phyloP scores from a whole-genome alignment of 2,329 filamentous ascomycete species.

The Monosporascus ibericus region DNA sequence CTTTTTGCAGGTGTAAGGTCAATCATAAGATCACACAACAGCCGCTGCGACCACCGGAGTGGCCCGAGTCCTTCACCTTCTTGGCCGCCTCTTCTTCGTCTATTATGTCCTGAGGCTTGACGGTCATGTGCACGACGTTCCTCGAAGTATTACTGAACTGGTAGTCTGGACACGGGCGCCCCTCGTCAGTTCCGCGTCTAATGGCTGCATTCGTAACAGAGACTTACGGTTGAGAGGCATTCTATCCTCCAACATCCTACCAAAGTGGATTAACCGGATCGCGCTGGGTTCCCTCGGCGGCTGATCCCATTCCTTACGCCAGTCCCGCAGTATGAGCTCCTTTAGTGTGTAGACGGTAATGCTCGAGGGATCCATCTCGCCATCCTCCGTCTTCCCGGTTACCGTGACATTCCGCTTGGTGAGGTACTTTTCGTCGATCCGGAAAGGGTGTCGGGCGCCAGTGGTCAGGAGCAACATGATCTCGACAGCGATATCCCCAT shows the following conservation, averaged over 20 bases:
- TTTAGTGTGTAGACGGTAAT: slow-evolving; percentile 93
- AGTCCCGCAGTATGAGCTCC: slow-evolving; percentile 87
- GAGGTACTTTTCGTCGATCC: slow-evolving; percentile 81
- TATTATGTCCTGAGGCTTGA: slow-evolving; percentile 67
- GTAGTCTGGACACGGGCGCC: slow-evolving; percentile 44
- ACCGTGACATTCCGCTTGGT: slow-evolving; percentile 72
- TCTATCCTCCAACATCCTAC: slow-evolving; percentile 86
- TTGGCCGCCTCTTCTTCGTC: slow-evolving; percentile 64
- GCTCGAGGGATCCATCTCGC: slow-evolving; percentile 70
- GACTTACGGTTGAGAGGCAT: slow-evolving; percentile 71
- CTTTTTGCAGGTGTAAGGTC: background rate
- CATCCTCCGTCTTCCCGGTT: slow-evolving; percentile 55
- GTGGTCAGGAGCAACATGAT: slow-evolving; percentile 77
- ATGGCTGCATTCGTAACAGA: background rate
- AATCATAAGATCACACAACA: slow-evolving; percentile 30
- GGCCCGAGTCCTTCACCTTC: slow-evolving; percentile 41
- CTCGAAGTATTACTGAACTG: slow-evolving; percentile 56
- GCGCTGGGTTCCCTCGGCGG: slow-evolving; percentile 80
- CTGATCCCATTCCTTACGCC: slow-evolving; percentile 86
- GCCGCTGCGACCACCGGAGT: slow-evolving; percentile 20
- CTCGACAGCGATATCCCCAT: slow-evolving; percentile 43
- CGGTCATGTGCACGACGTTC: slow-evolving; percentile 73
- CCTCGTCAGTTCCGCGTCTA: background rate
- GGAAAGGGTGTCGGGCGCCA: slow-evolving; percentile 82
- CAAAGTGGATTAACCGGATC: slow-evolving; percentile 88